A percentile compares a stretch with the other conserved stretches of the same genome.
These are phyloP conservation scores for Cystoisospora suis DNA, from an alignment of 169 alveolate species.

Conservation along the genomic window DNA sequence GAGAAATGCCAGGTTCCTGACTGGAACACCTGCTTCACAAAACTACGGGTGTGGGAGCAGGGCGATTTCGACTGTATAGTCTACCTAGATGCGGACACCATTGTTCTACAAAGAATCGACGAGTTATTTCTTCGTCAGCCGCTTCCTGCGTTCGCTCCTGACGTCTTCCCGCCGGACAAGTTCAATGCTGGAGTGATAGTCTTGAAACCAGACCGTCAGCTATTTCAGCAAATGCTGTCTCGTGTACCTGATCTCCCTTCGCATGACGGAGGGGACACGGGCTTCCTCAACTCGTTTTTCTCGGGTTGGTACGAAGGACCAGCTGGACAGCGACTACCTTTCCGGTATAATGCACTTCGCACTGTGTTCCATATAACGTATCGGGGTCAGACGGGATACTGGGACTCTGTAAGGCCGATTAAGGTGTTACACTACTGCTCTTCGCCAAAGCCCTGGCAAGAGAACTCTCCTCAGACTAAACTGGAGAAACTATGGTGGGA, in stretches of 20 bases:
- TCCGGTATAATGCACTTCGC: conserved; percentile 42
- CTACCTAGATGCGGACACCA: conserved; percentile 51
- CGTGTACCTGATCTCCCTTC: neutral
- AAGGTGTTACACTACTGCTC: conserved; percentile 40
- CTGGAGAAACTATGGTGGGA: conserved; percentile 41
- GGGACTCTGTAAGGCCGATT: conserved; percentile 34
- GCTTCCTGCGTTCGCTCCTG: conserved; percentile 60
- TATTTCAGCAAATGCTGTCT: conserved; percentile 8
- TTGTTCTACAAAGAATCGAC: conserved; percentile 28
- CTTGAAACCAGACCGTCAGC: conserved; percentile 3
- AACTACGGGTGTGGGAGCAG: conserved; percentile 54
- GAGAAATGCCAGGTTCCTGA: neutral
- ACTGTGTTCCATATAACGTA: conserved; percentile 10
- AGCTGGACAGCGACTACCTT: conserved; percentile 35
- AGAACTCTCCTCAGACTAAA: neutral
- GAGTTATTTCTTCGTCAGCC: conserved; percentile 1
- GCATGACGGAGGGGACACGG: conserved; percentile 24
- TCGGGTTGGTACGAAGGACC: conserved; percentile 15
- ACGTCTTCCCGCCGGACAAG: conserved; percentile 56
- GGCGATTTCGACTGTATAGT: conserved; percentile 19
- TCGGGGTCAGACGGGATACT: conserved; percentile 12
- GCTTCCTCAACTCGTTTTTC: conserved; percentile 30
- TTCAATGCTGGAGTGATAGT: conserved; percentile 61
- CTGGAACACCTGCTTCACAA: neutral
- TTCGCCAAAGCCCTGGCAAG: conserved; percentile 57